Percentiles rank a stretch among this genome's conserved stretches.
Evolutionary conservation across 495 filamentous ascomycete species (phyloP).

Genomic region (Aspergillus asperescens): DNA sequence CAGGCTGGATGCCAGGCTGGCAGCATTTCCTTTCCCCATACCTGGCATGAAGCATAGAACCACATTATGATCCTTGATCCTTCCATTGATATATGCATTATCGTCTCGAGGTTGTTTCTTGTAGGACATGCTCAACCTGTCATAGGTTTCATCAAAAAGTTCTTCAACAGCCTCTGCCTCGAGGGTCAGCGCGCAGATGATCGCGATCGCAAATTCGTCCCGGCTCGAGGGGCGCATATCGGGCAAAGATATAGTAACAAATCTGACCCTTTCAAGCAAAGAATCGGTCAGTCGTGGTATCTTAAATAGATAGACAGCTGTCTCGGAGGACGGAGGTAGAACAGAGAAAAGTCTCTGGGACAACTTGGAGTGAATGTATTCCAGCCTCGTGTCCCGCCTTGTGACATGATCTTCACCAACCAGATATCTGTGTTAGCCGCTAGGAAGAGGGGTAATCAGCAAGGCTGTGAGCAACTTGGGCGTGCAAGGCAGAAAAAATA

Average conservation of each 20-base stretch:
- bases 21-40: constrained; percentile 33
- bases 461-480: background rate
- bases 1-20: constrained; percentile 23
- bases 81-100: constrained; percentile 31
- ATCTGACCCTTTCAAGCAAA: background rate
- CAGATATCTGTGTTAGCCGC: background rate
- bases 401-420: background rate
- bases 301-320: background rate
- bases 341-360: background rate
- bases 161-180: constrained; percentile 29
- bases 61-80: constrained; percentile 34
- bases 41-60: constrained; percentile 28
- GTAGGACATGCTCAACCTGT: background rate
- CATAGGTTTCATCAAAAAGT: constrained; percentile 28
- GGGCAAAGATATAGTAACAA: background rate
- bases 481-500: background rate
- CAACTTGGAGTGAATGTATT: background rate
- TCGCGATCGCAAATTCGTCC: too few relatives aligned
- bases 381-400: background rate
- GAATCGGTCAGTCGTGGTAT: background rate
- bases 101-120: constrained; percentile 1
- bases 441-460: background rate
- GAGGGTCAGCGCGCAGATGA: constrained; percentile 17
- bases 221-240: constrained; percentile 5
- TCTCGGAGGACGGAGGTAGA: background rate